phyloP scores from a whole-genome alignment of 2,329 filamentous ascomycete species.

The Ophiostoma piceae region DNA sequence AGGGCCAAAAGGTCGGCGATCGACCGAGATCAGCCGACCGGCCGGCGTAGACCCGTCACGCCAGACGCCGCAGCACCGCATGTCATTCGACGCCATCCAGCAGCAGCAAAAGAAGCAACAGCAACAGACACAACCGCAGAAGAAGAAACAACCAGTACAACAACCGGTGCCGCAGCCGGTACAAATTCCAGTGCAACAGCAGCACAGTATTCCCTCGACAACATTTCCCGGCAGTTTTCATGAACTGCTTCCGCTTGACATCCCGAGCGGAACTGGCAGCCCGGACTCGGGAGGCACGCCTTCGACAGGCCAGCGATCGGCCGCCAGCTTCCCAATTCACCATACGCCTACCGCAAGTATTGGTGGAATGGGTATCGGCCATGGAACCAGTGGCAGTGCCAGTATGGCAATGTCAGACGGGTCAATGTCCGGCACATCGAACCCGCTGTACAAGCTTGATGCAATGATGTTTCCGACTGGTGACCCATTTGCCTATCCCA shows the following conservation, averaged over 20 bases:
- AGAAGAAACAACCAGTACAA: background rate
- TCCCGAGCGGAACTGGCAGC: constrained; percentile 40
- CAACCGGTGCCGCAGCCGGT: constrained; percentile 10
- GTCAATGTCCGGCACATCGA: constrained; percentile 31
- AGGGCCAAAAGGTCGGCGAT: constrained; percentile 28
- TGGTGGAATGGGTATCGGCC: constrained; percentile 2
- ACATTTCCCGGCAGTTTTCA: constrained; percentile 39
- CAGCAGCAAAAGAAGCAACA: constrained; percentile 26
- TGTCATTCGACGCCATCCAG: constrained; percentile 30
- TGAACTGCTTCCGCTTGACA: constrained; percentile 44
- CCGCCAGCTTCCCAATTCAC: constrained; percentile 28
- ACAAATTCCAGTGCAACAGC: constrained; percentile 10
- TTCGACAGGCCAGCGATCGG: constrained; percentile 32
- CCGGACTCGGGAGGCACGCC: constrained; percentile 36
- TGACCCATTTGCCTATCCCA: constrained; percentile 75
- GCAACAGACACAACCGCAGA: constrained; percentile 1
- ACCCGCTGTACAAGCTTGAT: constrained; percentile 61
- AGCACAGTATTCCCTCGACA: constrained; percentile 29
- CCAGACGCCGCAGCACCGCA: constrained; percentile 27
- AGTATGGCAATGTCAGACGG: constrained; percentile 3
- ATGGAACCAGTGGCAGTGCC: background rate
- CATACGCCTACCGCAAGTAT: constrained; percentile 27
- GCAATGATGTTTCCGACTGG: constrained; percentile 75
- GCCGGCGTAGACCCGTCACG: constrained; percentile 23
- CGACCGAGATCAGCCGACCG: constrained; percentile 30